Percentiles rank a stretch among this genome's conserved stretches.
phyloP scores from a whole-genome alignment of 192 early-diverging fungal genomes.

The Oehlia diaphana region DNA sequence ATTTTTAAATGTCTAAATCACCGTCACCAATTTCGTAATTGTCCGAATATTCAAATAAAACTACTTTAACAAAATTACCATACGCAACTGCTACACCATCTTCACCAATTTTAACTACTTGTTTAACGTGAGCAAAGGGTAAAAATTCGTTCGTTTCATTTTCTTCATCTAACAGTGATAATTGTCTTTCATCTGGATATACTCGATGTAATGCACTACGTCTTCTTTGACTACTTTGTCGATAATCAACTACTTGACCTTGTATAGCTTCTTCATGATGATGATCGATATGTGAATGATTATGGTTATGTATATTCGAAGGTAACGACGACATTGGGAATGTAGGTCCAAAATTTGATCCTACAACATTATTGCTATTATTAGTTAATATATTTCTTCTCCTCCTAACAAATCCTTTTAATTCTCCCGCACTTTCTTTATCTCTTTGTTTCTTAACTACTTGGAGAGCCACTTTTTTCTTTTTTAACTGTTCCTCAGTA shows the following conservation, averaged over 20 bases:
- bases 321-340: neutral
- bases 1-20: neutral
- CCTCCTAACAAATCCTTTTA: conserved; percentile 12
- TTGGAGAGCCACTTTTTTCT: neutral
- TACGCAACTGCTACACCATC: conserved; percentile 22
- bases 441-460: neutral
- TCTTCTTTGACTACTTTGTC: neutral
- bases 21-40: neutral
- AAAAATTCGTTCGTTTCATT: conserved; percentile 28
- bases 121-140: conserved; percentile 25
- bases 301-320: neutral
- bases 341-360: neutral
- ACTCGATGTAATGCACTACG: conserved; percentile 2
- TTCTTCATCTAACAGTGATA: conserved; percentile 5
- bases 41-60: conserved; percentile 6
- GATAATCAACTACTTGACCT: conserved; percentile 22
- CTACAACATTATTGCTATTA: neutral
- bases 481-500: conserved; percentile 5
- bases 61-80: conserved; percentile 30
- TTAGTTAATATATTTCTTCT: neutral
- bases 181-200: neutral
- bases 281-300: conserved; percentile 1
- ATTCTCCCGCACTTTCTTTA: neutral
- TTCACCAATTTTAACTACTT: conserved; percentile 29
- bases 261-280: neutral